Conservation (phyloP, 441 rosid species). For the Brassica hybrid region DNA sequence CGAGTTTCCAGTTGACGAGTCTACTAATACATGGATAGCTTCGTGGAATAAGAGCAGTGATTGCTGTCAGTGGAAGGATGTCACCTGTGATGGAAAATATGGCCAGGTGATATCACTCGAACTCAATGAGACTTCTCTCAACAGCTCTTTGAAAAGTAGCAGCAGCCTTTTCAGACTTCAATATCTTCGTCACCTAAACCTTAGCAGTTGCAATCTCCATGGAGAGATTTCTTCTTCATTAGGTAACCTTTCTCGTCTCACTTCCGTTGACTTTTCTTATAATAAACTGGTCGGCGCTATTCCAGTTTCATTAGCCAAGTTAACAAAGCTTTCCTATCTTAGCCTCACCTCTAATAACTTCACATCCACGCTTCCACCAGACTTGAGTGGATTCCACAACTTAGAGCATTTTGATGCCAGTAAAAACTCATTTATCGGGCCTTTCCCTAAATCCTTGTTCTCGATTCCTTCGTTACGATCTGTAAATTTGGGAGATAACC, state of each 20-base stretch:
- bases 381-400: no score
- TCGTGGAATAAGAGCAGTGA: constrained; percentile 41
- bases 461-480: no score
- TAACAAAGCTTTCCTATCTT: neutral
- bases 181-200: constrained; percentile 34
- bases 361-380: no score
- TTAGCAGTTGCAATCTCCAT: neutral
- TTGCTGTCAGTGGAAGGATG: constrained; percentile 22
- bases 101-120: constrained; percentile 4
- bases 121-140: constrained; percentile 29
- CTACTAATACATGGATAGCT: neutral
- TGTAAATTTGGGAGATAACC: no score
- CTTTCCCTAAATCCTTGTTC: no score
- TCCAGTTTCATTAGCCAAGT: neutral
- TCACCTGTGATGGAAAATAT: constrained; percentile 26
- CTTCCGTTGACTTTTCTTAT: neutral
- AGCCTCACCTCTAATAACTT: neutral
- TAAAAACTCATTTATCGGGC: no score
- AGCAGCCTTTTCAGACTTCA: constrained; percentile 31
- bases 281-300: neutral
- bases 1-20: neutral
- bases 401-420: no score
- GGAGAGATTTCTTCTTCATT: neutral
- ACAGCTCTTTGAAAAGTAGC: constrained; percentile 6
- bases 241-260: neutral